Evolutionary conservation across 1,139 yeast species (phyloP).

Genomic region (Hanseniaspora gamundiae): DNA sequence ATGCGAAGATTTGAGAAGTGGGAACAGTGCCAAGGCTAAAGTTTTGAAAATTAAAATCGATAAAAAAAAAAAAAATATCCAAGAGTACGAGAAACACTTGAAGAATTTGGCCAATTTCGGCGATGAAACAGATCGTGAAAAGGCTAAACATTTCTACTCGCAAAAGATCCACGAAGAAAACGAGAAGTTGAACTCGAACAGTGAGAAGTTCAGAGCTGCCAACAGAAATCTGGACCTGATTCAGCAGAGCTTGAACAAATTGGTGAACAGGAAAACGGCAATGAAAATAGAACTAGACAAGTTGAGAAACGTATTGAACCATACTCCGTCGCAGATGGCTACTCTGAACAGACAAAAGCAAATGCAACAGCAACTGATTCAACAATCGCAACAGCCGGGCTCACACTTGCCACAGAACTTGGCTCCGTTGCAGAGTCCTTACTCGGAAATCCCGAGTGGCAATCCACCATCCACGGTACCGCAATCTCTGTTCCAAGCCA

Average conservation of each 20-base stretch:
- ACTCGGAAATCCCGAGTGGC: background rate
- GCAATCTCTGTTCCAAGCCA: background rate
- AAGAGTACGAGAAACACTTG: background rate
- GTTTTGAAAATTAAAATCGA: background rate
- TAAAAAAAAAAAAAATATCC: background rate
- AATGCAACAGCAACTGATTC: background rate
- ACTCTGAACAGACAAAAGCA: conserved; percentile 19
- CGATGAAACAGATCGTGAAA: background rate
- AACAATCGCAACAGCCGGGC: background rate
- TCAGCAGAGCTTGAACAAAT: conserved; percentile 2
- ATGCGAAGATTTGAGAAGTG: background rate
- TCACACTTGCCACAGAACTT: too few species aligned
- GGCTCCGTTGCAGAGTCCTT: too few species aligned
- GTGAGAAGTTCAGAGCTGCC: conserved; percentile 3
- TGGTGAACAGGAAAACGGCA: background rate
- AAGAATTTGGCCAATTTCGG: background rate
- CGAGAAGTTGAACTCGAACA: background rate
- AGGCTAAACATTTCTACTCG: background rate
- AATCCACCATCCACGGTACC: background rate
- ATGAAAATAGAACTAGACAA: background rate
- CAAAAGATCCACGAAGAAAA: background rate
- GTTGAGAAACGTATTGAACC: background rate
- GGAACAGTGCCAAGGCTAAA: background rate
- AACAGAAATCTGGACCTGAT: background rate
- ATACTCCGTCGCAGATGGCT: conserved; percentile 9